Base-by-base conservation (phyloP, 768 basidiomycete species). In the Strobilomyces dryophilus region DNA sequence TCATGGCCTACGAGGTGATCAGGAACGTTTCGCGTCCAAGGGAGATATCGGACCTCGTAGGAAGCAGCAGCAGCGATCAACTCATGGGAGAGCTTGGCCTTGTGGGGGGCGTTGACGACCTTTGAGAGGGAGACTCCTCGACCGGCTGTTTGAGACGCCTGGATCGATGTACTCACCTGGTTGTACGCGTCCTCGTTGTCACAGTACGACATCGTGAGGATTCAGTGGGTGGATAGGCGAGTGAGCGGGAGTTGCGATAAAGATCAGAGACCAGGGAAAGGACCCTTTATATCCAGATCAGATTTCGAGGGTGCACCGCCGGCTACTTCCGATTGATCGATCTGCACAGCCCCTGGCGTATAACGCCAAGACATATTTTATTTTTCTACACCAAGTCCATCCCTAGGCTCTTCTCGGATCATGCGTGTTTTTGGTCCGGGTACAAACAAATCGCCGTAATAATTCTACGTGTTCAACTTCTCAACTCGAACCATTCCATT, bases 21-120 rank as follows among this genome's bases (percentile, higher is more conserved):
- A 55, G 46, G 24, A 3, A 34, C 18, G 18, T n/a, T 7, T 15
- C 21, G 8, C 47, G 18, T 37, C 5, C 32, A 14, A n/a, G 24
- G 5, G 7, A 18, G 15, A 27, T 1, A 17, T 45, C 68, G 12
- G 34, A 80, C 84, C 76, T 82, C 83, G 67, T 76, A 88, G 27
- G 82, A 68, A 7, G 85, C 85, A 42, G 87, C 87, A 39, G 71
- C 84, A 44, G 83, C 82, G 56, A 89, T 76, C 40, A 87, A 65
- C 69, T 89, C 81, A 65, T 89, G 86, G 9, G 82, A 79, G 49
- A 85, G 68, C 51, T 68, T 51, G 1, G 84, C 79, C 70, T 84
- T 70, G 73, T 85, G 84, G 10, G 74, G 76, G 14, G 74, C 74
- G 45, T 75, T 76, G 17, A 50, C 34, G 43, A 78, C 76, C 82